These are phyloP conservation scores for Neurospora terricola DNA, from an alignment of 495 filamentous ascomycete genomes.

Conservation along the genomic window DNA sequence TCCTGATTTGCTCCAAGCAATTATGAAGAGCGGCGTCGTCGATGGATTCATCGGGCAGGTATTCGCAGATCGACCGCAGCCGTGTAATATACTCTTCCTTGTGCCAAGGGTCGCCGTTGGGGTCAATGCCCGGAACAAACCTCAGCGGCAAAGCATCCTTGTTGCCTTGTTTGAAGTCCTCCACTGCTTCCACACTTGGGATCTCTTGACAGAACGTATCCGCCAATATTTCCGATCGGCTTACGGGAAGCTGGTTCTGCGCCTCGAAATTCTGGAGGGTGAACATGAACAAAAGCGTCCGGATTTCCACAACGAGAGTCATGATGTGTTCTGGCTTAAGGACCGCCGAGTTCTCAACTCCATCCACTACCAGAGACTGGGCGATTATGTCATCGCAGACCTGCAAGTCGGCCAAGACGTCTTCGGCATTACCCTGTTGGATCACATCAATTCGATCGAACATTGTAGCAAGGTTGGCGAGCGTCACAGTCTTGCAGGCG, in stretches of 20 bases:
- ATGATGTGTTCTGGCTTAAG: constrained; percentile 3
- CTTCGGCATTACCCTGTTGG: background rate
- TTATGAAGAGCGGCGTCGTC: background rate
- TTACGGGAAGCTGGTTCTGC: background rate
- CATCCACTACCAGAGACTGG: constrained; percentile 1
- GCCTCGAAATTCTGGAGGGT: constrained; percentile 2
- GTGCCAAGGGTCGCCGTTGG: background rate
- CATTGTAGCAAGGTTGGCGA: constrained; percentile 14
- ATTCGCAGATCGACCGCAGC: constrained; percentile 5
- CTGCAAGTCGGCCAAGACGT: constrained; percentile 8
- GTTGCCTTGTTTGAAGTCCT: constrained; percentile 2
- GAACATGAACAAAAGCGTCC: constrained; percentile 14
- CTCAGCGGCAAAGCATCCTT: constrained; percentile 7
- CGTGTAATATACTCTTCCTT: background rate
- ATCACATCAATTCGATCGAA: constrained; percentile 5
- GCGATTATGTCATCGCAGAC: constrained; percentile 10
- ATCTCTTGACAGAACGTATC: constrained; percentile 11
- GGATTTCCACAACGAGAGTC: constrained; percentile 12
- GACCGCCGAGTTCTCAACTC: background rate
- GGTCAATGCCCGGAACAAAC: background rate
- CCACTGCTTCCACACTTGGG: constrained; percentile 4
- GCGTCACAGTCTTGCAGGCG: constrained; percentile 2
- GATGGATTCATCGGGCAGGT: background rate
- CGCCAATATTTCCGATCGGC: constrained; percentile 5
- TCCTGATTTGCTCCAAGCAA: background rate